Evolutionary conservation across 495 filamentous ascomycete genomes (phyloP).

Genomic region (Aspergillus coremiiformis): DNA sequence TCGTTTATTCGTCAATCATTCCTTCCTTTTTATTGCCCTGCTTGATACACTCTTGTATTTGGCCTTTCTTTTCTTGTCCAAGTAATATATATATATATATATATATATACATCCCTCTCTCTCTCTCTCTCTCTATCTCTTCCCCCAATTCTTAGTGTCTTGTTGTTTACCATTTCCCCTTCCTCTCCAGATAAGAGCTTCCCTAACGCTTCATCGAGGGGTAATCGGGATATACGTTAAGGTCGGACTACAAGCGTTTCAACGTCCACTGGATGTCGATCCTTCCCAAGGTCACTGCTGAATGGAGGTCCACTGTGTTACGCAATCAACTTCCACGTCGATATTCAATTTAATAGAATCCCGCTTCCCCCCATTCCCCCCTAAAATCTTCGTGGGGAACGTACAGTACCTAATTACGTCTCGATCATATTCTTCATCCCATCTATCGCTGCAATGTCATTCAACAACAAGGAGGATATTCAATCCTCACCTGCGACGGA

Average conservation of each 20-base stretch:
- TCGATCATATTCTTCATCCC: not conserved
- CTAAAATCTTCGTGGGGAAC: not conserved
- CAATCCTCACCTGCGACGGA: constrained; percentile 18
- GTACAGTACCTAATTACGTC: not conserved
- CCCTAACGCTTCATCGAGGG: too few species aligned
- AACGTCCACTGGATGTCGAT: not conserved
- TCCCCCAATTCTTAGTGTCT: too few species aligned
- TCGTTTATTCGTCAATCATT: not conserved
- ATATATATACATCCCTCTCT: not conserved
- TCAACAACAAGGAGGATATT: constrained; percentile 4
- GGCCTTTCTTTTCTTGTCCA: not conserved
- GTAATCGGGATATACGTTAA: too few species aligned
- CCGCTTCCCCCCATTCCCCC: too few species aligned
- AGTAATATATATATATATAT: not conserved
- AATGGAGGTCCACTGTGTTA: constrained; percentile 1
- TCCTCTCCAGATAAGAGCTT: too few species aligned
- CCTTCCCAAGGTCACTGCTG: not conserved
- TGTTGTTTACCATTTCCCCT: too few species aligned
- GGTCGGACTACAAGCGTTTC: too few species aligned
- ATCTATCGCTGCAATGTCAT: constrained; percentile 9
- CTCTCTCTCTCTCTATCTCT: too few species aligned
- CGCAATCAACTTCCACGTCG: constrained; percentile 6
- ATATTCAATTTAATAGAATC: too few species aligned
- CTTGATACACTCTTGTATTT: not conserved
- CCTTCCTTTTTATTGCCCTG: not conserved